Evolutionary conservation across 768 basidiomycete genomes (phyloP).

Genomic region (Xanthoconium stramineum): DNA sequence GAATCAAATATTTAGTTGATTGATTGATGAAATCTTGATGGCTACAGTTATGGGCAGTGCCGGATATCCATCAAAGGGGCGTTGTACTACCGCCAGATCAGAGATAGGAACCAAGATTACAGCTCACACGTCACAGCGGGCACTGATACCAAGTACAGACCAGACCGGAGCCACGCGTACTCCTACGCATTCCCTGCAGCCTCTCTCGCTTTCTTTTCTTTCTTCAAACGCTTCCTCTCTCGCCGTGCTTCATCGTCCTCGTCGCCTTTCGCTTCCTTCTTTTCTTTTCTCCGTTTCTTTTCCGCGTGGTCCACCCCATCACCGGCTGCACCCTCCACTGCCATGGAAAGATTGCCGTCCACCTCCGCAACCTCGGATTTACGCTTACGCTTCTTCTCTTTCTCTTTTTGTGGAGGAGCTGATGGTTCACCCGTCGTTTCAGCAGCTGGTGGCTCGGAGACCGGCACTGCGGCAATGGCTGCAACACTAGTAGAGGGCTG

Average conservation of each 20-base stretch:
- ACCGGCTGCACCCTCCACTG: constrained; percentile 31
- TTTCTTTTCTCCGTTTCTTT: constrained; percentile 50
- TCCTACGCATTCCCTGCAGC: constrained; percentile 30
- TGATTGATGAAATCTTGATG: constrained; percentile 16
- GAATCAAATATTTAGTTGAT: not conserved
- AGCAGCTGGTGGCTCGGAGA: constrained; percentile 27
- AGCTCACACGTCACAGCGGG: not conserved
- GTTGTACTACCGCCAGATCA: constrained; percentile 12
- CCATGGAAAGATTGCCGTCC: constrained; percentile 43
- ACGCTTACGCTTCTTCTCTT: constrained; percentile 85
- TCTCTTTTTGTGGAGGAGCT: constrained; percentile 42
- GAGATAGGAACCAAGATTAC: constrained; percentile 9
- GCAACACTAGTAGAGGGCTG: constrained; percentile 39
- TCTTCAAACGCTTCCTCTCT: constrained; percentile 64
- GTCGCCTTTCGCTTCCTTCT: constrained; percentile 42
- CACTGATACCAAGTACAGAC: not conserved
- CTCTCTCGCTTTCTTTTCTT: constrained; percentile 61
- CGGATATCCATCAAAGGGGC: constrained; percentile 1
- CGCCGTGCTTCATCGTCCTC: constrained; percentile 58
- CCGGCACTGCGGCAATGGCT: constrained; percentile 19
- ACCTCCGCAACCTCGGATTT: constrained; percentile 56
- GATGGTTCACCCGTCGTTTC: constrained; percentile 32
- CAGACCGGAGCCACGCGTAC: not conserved
- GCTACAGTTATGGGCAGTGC: constrained; percentile 3
- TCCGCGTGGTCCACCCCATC: constrained; percentile 53